phyloP scores from a whole-genome alignment of 371 early-diverging fungal species.

The Apophysomyces sp. region DNA sequence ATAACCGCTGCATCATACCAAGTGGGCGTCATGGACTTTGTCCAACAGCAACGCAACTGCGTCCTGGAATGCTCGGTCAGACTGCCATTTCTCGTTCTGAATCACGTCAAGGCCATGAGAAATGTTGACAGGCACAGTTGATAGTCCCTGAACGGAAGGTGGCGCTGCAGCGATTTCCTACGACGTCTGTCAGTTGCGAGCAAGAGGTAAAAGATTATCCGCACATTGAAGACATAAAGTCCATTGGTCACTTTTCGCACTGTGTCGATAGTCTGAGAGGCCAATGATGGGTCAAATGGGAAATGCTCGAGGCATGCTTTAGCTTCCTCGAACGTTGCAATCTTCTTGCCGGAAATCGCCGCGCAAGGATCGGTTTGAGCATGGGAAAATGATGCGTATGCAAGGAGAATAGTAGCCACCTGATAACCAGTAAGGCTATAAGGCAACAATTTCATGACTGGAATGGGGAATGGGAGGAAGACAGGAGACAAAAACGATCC shows the following conservation, averaged over 20 bases:
- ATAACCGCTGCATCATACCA: slow-evolving; percentile 24
- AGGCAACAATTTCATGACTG: no score
- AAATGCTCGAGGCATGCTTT: slow-evolving; percentile 51
- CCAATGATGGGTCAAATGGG: slow-evolving; percentile 39
- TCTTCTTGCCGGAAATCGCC: slow-evolving; percentile 40
- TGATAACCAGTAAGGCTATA: no score
- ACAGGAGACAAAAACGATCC: no score
- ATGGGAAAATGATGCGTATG: slow-evolving; percentile 86
- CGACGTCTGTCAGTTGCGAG: background rate
- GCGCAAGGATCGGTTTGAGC: slow-evolving; percentile 38
- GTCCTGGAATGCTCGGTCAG: slow-evolving; percentile 51
- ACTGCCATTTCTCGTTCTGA: slow-evolving; percentile 39
- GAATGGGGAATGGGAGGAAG: no score
- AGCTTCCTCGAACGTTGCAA: slow-evolving; percentile 41
- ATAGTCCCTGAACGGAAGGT: slow-evolving; percentile 37
- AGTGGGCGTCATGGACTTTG: slow-evolving; percentile 51
- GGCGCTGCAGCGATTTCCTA: slow-evolving; percentile 50
- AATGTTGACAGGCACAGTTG: slow-evolving; percentile 44
- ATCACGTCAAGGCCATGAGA: slow-evolving; percentile 44
- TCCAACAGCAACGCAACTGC: slow-evolving; percentile 46
- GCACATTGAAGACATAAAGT: slow-evolving; percentile 52
- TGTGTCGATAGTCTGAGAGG: slow-evolving; percentile 43
- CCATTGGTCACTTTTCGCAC: slow-evolving; percentile 45
- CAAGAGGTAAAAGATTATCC: background rate
- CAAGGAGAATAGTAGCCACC: slow-evolving; percentile 61